phyloP scores from a whole-genome alignment of 2,329 filamentous ascomycete species.

The Sphaerostilbella broomeana region DNA sequence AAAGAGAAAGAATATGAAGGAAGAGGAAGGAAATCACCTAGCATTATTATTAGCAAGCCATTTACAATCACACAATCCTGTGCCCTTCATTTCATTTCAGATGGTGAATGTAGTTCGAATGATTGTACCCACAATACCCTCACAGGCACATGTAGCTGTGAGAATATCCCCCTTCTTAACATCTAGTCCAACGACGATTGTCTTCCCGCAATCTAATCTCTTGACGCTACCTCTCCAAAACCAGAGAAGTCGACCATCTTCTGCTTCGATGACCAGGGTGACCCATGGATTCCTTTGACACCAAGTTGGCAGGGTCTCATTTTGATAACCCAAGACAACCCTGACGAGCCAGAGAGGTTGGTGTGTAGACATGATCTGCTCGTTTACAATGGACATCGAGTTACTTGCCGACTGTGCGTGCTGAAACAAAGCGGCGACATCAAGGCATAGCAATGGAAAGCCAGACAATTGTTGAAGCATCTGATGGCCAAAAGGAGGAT shows the following conservation, averaged over 20 bases:
- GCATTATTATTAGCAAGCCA: too few species aligned
- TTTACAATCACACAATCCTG: too few species aligned
- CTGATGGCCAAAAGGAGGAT: slow-evolving; percentile 75
- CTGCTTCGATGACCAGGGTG: slow-evolving; percentile 65
- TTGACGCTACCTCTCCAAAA: slow-evolving; percentile 59
- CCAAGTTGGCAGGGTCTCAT: slow-evolving; percentile 57
- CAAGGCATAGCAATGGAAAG: slow-evolving; percentile 58
- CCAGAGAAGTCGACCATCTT: slow-evolving; percentile 49
- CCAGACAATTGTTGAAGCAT: slow-evolving; percentile 56
- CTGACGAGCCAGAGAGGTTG: slow-evolving; percentile 44
- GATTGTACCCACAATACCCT: slow-evolving; percentile 66
- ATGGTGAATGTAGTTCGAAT: slow-evolving; percentile 23
- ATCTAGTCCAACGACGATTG: slow-evolving; percentile 48
- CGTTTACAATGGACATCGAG: slow-evolving; percentile 19
- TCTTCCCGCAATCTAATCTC: slow-evolving; percentile 51
- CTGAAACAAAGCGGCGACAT: slow-evolving; percentile 27
- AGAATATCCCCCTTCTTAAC: slow-evolving; percentile 48
- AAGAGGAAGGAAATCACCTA: too few species aligned
- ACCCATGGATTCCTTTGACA: slow-evolving; percentile 58
- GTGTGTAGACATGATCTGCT: slow-evolving; percentile 18
- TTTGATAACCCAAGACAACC: slow-evolving; percentile 64
- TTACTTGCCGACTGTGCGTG: not conserved
- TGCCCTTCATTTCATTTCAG: too few species aligned
- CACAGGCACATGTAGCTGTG: slow-evolving; percentile 71
- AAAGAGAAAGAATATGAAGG: too few species aligned